These are phyloP conservation scores for Ormosia emarginata DNA, from an alignment of 306 rosid genomes.

Conservation along the genomic window DNA sequence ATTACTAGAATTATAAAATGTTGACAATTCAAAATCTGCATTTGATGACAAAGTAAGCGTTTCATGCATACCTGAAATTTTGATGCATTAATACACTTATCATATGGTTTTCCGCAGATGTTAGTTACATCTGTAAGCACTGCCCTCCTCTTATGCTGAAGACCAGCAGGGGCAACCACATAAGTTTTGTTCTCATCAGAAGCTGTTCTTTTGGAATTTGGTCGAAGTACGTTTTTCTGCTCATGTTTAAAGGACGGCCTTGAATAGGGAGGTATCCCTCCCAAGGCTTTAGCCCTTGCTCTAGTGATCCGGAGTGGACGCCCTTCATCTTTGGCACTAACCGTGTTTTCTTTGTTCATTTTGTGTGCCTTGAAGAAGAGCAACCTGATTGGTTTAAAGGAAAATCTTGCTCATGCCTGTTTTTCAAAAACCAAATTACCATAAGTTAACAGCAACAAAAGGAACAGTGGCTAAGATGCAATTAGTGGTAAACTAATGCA, in stretches of 20 bases:
- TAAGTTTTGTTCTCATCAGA: slow-evolving; percentile 48
- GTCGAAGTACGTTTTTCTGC: slow-evolving; percentile 31
- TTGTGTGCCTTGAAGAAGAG: slow-evolving; percentile 53
- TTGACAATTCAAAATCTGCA: background rate
- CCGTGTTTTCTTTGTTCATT: slow-evolving; percentile 51
- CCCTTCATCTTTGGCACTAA: slow-evolving; percentile 50
- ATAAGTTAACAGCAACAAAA: slow-evolving; percentile 13
- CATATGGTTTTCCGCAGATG: slow-evolving; percentile 12
- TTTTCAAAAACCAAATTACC: slow-evolving; percentile 14
- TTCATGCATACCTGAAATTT: slow-evolving; percentile 45
- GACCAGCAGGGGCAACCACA: slow-evolving; percentile 29
- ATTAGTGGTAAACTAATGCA: background rate
- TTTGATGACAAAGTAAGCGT: background rate
- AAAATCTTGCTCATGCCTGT: slow-evolving; percentile 51
- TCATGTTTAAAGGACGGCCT: slow-evolving; percentile 45
- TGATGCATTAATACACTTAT: slow-evolving; percentile 22
- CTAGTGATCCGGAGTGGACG: slow-evolving; percentile 63
- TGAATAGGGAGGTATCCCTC: slow-evolving; percentile 37
- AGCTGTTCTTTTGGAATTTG: slow-evolving; percentile 47
- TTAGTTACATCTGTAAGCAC: slow-evolving; percentile 72
- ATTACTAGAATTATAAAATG: background rate
- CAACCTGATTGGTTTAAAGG: slow-evolving; percentile 28
- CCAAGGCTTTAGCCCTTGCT: slow-evolving; percentile 68
- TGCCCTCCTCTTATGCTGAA: slow-evolving; percentile 64
- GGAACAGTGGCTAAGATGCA: background rate